These are phyloP conservation scores for Oldenlandia corymbosa DNA, from an alignment of 257 asterid species.

Conservation along the genomic window DNA sequence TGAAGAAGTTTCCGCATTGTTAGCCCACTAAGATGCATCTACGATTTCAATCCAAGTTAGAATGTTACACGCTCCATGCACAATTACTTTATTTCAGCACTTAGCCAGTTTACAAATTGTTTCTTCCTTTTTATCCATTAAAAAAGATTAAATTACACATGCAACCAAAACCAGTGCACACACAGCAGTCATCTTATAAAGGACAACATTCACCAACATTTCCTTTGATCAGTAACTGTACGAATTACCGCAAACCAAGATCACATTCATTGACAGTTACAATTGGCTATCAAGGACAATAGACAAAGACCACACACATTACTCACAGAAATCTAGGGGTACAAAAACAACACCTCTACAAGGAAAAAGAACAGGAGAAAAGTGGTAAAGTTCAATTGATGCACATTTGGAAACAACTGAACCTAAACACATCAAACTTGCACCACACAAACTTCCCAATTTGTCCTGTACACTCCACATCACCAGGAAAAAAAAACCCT, in stretches of 20 bases:
- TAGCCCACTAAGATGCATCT: conserved; percentile 97
- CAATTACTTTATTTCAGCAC: conserved; percentile 42
- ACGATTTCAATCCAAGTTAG: conserved; percentile 98
- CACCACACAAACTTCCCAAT: neutral
- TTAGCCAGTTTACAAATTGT: conserved; percentile 39
- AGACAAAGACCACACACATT: neutral
- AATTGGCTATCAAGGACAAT: neutral
- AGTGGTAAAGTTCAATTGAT: too few species aligned
- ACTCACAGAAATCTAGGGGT: too few species aligned
- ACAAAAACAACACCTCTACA: too few species aligned
- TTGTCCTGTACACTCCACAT: too few species aligned
- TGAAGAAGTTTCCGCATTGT: conserved; percentile 83
- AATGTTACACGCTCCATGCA: conserved; percentile 51
- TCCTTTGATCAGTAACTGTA: neutral
- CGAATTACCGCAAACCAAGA: conserved; percentile 2
- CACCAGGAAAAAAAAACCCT: too few species aligned
- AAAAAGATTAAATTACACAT: conserved; percentile 4
- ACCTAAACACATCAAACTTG: neutral
- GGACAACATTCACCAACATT: neutral
- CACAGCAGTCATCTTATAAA: neutral
- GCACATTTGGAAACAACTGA: neutral
- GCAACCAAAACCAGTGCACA: neutral
- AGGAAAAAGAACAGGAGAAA: too few species aligned
- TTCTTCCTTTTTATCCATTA: conserved; percentile 28
- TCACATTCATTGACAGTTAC: conserved; percentile 1